Conservation (phyloP, 2,329 filamentous ascomycete genomes). For the Cladosporium sp. region DNA sequence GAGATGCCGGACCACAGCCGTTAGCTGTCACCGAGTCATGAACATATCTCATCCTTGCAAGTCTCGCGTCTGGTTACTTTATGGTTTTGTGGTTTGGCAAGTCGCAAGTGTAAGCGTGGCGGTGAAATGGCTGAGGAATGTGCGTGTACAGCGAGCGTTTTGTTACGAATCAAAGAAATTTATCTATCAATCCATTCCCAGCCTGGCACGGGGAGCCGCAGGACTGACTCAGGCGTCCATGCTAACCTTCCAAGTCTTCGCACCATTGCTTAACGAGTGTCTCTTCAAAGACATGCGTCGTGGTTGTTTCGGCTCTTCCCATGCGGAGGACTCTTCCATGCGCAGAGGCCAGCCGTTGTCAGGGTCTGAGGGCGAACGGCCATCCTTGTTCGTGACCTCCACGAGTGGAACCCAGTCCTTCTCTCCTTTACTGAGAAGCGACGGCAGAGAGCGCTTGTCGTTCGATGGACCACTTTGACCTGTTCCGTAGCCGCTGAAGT, state of each 20-base stretch:
- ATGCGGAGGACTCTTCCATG: not conserved
- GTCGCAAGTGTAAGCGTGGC: no score
- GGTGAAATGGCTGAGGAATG: no score
- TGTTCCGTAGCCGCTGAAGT: not conserved
- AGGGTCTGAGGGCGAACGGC: not conserved
- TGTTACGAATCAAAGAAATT: no score
- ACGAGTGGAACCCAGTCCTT: slow-evolving; percentile 8
- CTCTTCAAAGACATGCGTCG: not conserved
- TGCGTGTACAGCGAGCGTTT: no score
- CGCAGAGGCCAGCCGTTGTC: not conserved
- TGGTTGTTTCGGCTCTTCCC: not conserved
- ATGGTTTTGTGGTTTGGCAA: no score
- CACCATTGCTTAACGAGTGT: not conserved
- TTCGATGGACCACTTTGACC: not conserved
- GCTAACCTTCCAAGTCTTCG: not conserved
- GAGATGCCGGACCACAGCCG: not conserved
- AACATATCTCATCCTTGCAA: not conserved
- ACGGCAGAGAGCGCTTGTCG: not conserved
- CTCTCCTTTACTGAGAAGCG: not conserved
- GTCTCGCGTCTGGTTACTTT: not conserved
- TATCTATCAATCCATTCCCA: no score
- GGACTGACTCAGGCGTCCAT: not conserved
- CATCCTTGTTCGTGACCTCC: not conserved
- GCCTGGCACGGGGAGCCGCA: not conserved
- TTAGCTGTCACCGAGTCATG: not conserved